Percentiles rank a stretch among this genome's conserved stretches.
These are phyloP conservation scores for Melampsora larici-populina DNA, from an alignment of 1,284 basidiomycete species.

Conservation along the genomic window DNA sequence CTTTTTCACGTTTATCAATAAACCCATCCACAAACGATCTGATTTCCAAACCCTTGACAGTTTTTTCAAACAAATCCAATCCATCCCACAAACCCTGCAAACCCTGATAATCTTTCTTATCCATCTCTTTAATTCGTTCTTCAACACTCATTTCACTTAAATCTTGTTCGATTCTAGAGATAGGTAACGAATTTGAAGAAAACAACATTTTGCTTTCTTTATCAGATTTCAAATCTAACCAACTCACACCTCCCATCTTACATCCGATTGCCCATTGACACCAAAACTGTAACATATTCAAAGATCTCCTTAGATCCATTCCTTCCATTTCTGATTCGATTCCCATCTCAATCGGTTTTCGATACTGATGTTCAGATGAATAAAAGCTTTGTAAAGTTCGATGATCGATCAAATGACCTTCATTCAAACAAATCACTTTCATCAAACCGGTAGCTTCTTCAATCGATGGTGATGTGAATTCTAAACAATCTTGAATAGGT, in stretches of 20 bases:
- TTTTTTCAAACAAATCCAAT: neutral
- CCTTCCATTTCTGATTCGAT: neutral
- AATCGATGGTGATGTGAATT: neutral
- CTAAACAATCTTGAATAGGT: slow-evolving; percentile 11
- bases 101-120: neutral
- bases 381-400: neutral
- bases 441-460: neutral
- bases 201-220: slow-evolving; percentile 36
- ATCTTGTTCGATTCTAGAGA: slow-evolving; percentile 6
- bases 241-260: slow-evolving; percentile 2
- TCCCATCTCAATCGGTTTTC: neutral
- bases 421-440: slow-evolving; percentile 14
- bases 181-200: slow-evolving; percentile 16
- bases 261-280: slow-evolving; percentile 49
- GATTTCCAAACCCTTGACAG: slow-evolving; percentile 36
- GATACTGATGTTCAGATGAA: neutral
- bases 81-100: neutral
- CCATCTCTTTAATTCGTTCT: neutral
- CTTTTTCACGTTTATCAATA: slow-evolving; percentile 43
- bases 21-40: slow-evolving; percentile 48
- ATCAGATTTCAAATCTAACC: neutral
- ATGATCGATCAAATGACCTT: slow-evolving; percentile 10
- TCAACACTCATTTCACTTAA: neutral
- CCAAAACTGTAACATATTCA: slow-evolving; percentile 63
- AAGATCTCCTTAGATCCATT: slow-evolving; percentile 63